A percentile compares a stretch with the other conserved stretches of the same genome.
Conservation (phyloP, 306 rosid species). For the Ziziphus jujuba region DNA sequence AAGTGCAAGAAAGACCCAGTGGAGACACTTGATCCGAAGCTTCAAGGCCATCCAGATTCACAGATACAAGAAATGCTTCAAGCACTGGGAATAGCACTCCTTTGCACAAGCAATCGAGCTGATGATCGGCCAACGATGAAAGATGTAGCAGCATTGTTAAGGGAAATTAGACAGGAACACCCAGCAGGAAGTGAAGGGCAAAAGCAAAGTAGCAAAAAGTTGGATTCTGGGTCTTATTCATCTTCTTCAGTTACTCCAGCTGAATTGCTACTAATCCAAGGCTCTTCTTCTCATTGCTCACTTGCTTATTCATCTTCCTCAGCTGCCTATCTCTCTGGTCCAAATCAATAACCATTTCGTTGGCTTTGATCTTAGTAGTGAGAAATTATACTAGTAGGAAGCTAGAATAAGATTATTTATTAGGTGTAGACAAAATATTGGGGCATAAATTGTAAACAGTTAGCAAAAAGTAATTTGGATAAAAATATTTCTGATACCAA, state of each 20-base stretch:
- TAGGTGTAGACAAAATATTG: too few species aligned
- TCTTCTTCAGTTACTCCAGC: slow-evolving; percentile 56
- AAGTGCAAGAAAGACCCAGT: slow-evolving; percentile 72
- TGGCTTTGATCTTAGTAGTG: neutral
- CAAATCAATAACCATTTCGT: slow-evolving; percentile 30
- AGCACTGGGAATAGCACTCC: slow-evolving; percentile 71
- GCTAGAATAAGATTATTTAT: too few species aligned
- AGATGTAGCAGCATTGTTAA: slow-evolving; percentile 79
- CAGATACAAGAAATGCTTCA: slow-evolving; percentile 83
- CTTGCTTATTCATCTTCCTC: slow-evolving; percentile 64
- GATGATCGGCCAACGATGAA: slow-evolving; percentile 93
- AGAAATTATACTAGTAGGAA: too few species aligned
- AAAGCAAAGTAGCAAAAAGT: slow-evolving; percentile 42
- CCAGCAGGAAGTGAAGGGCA: slow-evolving; percentile 41
- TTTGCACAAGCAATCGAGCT: slow-evolving; percentile 72
- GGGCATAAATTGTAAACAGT: neutral
- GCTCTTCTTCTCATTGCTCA: slow-evolving; percentile 55
- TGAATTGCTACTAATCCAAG: slow-evolving; percentile 58
- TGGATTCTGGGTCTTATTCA: slow-evolving; percentile 33
- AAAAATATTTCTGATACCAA: neutral
- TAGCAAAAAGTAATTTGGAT: neutral
- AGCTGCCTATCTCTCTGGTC: slow-evolving; percentile 33
- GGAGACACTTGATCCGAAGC: slow-evolving; percentile 68
- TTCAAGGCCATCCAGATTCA: slow-evolving; percentile 70
- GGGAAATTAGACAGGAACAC: slow-evolving; percentile 62